Base-by-base conservation (phyloP, 2,329 filamentous ascomycete genomes). In the Fusarium sp. region DNA sequence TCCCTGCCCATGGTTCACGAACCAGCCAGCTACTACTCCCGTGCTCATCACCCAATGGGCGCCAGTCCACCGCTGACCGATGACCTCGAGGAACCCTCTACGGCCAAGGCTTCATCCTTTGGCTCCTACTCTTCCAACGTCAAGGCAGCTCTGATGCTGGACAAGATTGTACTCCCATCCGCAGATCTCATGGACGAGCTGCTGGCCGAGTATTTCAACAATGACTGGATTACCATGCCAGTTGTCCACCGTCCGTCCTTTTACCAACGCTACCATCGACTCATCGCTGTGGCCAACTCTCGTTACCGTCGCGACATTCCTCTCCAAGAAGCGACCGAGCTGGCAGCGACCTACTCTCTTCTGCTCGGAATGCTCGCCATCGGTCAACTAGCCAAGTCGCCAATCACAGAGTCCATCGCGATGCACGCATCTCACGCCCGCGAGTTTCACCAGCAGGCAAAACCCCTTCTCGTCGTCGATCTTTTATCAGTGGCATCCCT, bases 121-220 rank as follows among this genome's bases (percentile, higher is more conserved):
- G 68, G 68, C 9, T 70, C 68, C 8, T 70, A 70, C 39, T 70
- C 68, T n/a, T 70, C 68, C 31, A 66, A 70, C n/a, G 42, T 55
- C 44, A 66, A 61, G 46, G 68, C 68, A 6, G 68, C 68, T 11
- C 32, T 68, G 14, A 70, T 70, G 68, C 65, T 70, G 6, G 63
- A 70, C 39, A 70, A 70, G 52, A 70, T 70, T 11, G 50, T 59
- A 4, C 59, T 70, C 10, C 68, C 68, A 7, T 61, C 65, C 2
- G 37, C 59, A 27, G 65, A 65, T n/a, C 54, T 70, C n/a, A 70
- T 70, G 63, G 68, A 70, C 47, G 67, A 70, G 17, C 38, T 70
- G 6, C 43, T 70, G 7, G 47, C 38, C 32, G 68, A 68, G 57
- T 70, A 70, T 23, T 70, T 70, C 35, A 56, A 56, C 29, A 53